Percentiles rank a stretch among this genome's conserved stretches.
Evolutionary conservation across 164 flowering plant species (phyloP).

Genomic region (Nymphaea thermarum): DNA sequence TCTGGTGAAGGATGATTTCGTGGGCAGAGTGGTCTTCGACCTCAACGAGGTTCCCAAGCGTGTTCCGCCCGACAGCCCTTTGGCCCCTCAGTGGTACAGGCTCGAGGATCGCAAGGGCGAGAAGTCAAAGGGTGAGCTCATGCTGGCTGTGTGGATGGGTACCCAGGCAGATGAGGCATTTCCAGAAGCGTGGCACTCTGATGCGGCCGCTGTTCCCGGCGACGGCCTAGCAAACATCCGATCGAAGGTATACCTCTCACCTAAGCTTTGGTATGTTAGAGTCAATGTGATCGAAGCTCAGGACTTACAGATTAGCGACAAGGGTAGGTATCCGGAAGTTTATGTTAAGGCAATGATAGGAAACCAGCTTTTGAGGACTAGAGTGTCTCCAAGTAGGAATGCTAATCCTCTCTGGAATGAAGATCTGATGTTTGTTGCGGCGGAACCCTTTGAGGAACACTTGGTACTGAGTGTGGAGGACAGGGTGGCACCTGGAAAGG

Average conservation of each 20-base stretch:
- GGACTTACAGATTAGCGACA: conserved; percentile 26
- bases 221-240: conserved; percentile 23
- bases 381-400: conserved; percentile 14
- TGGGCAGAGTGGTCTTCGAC: conserved; percentile 33
- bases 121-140: conserved; percentile 32
- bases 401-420: conserved; percentile 44
- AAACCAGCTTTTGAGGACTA: conserved; percentile 22
- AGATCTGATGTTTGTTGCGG: conserved; percentile 43
- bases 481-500: conserved; percentile 17
- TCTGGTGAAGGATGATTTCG: conserved; percentile 30
- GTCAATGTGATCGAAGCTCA: conserved; percentile 49
- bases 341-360: conserved; percentile 29
- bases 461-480: conserved; percentile 38
- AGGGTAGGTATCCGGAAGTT: conserved; percentile 17
- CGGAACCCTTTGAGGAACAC: conserved; percentile 53
- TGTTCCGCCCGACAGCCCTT: conserved; percentile 53
- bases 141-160: conserved; percentile 65
- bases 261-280: conserved; percentile 48
- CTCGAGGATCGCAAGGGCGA: conserved; percentile 30
- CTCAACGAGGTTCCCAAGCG: conserved; percentile 35
- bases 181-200: conserved; percentile 23
- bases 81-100: conserved; percentile 52
- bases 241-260: conserved; percentile 48
- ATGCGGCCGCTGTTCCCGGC: conserved; percentile 15
- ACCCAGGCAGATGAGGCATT: conserved; percentile 53